These are phyloP conservation scores for Penicillium concentricum DNA, from an alignment of 2,329 filamentous ascomycete species.

Conservation along the genomic window DNA sequence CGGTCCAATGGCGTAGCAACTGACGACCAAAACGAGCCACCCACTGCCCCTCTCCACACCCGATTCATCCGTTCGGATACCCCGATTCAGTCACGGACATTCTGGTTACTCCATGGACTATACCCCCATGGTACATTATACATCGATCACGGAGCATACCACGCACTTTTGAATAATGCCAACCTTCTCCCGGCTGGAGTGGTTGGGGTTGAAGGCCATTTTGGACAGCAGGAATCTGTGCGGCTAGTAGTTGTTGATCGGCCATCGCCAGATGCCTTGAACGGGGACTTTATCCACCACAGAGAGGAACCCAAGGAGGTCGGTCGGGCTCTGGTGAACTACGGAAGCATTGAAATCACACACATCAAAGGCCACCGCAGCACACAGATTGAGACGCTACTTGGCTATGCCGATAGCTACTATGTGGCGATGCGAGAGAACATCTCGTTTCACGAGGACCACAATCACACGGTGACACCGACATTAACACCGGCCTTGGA, in stretches of 20 bases:
- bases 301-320: constrained; percentile 64
- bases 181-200: constrained; percentile 89
- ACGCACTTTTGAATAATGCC: constrained; percentile 77
- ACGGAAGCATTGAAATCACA: constrained; percentile 78
- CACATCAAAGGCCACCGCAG: constrained; percentile 83
- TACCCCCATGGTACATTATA: constrained; percentile 87
- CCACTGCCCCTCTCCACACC: constrained; percentile 72
- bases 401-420: constrained; percentile 93
- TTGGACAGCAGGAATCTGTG: constrained; percentile 90
- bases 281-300: constrained; percentile 41
- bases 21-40: constrained; percentile 39
- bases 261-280: constrained; percentile 40
- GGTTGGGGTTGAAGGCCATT: constrained; percentile 81
- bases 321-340: constrained; percentile 87
- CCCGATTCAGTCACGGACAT: constrained; percentile 88
- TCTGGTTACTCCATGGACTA: constrained; percentile 94
- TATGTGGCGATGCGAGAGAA: constrained; percentile 89
- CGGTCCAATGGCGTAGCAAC: constrained; percentile 20
- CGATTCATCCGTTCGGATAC: constrained; percentile 82
- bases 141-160: constrained; percentile 86
- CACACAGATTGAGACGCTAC: constrained; percentile 70
- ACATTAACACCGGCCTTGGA: constrained; percentile 26
- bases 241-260: constrained; percentile 76
- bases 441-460: constrained; percentile 60
- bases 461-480: constrained; percentile 16